These are phyloP conservation scores for Cladophialophora exuberans DNA, from an alignment of 2,329 filamentous ascomycete genomes.

Conservation along the genomic window DNA sequence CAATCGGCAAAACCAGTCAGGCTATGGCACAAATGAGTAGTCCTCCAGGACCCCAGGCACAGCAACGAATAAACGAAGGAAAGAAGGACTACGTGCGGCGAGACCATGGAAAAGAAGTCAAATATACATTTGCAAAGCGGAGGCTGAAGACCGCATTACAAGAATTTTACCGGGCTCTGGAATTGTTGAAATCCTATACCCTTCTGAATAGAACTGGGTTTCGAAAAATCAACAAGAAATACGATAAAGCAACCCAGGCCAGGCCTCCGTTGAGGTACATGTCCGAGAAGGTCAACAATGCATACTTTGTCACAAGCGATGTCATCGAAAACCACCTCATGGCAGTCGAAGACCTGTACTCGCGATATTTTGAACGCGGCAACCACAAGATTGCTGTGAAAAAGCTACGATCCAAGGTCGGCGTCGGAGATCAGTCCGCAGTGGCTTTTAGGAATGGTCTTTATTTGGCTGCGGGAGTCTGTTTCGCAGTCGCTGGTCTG, in stretches of 20 bases:
- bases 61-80: constrained; percentile 35
- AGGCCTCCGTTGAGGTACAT: constrained; percentile 79
- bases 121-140: constrained; percentile 84
- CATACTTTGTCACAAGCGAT: constrained; percentile 90
- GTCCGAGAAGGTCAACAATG: constrained; percentile 85
- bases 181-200: constrained; percentile 89
- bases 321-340: constrained; percentile 78
- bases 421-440: constrained; percentile 62
- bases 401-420: constrained; percentile 76
- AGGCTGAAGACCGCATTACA: constrained; percentile 90
- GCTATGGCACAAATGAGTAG: constrained; percentile 51
- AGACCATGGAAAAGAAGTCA: constrained; percentile 59
- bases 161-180: constrained; percentile 89
- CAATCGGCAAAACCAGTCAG: constrained; percentile 60
- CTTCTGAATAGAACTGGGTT: constrained; percentile 90
- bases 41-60: constrained; percentile 40
- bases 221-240: constrained; percentile 98
- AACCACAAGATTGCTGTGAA: constrained; percentile 89
- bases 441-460: constrained; percentile 65
- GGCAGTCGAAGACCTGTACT: constrained; percentile 86
- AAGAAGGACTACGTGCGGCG: constrained; percentile 56
- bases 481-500: constrained; percentile 69
- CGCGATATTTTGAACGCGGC: constrained; percentile 89
- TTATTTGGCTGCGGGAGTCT: constrained; percentile 67
- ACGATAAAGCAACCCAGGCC: constrained; percentile 85